Conservation (phyloP, 305 asterid species). For the Fraxinus paxiana region DNA sequence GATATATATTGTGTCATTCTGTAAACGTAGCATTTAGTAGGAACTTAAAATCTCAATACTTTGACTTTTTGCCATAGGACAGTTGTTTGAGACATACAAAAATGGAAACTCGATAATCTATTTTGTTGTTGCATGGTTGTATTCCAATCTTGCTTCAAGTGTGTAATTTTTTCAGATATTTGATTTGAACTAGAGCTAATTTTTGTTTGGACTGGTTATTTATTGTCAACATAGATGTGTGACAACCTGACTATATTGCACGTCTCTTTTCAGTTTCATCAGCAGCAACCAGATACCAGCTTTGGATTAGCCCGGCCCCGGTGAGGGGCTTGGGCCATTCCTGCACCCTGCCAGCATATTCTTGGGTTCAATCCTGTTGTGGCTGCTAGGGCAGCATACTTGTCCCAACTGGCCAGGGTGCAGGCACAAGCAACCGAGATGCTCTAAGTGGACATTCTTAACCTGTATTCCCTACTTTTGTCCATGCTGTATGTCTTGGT, state of each 20-base stretch:
- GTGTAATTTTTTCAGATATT: background rate
- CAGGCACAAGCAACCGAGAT: slow-evolving; percentile 85
- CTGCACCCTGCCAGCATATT: slow-evolving; percentile 67
- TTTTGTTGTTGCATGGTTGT: background rate
- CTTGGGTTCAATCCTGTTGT: slow-evolving; percentile 27
- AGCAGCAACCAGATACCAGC: slow-evolving; percentile 67
- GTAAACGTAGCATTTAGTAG: background rate
- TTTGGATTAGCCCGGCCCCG: slow-evolving; percentile 99
- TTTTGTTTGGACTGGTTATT: background rate
- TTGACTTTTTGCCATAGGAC: background rate
- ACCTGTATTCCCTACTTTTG: slow-evolving; percentile 13
- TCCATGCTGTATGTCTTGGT: slow-evolving; percentile 48
- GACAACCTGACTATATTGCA: background rate
- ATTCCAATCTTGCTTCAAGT: background rate
- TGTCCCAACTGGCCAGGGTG: slow-evolving; percentile 60
- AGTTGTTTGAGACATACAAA: background rate
- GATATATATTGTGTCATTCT: background rate
- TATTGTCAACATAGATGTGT: background rate
- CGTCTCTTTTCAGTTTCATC: slow-evolving; percentile 64
- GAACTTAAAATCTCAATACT: background rate
- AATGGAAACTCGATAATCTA: background rate
- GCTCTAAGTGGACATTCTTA: slow-evolving; percentile 37
- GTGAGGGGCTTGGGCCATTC: slow-evolving; percentile 97
- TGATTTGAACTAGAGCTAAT: background rate
- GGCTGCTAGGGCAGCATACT: slow-evolving; percentile 52